phyloP scores from a whole-genome alignment of 371 early-diverging fungal species.

The Mortierella sp. region DNA sequence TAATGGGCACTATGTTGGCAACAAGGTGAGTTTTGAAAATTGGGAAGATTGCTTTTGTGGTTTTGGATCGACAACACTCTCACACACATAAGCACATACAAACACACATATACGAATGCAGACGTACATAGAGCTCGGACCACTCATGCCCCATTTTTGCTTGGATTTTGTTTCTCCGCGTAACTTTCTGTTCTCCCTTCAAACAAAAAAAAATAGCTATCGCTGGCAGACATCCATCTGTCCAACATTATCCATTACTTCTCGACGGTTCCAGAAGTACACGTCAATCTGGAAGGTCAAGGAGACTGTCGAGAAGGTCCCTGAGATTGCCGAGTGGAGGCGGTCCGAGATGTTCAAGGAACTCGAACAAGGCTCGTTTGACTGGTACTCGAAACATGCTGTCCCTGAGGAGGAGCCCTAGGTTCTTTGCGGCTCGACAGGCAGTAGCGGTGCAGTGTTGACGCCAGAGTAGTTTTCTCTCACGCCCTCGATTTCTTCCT shows the following conservation, averaged over 20 bases:
- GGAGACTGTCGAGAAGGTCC: constrained; percentile 30
- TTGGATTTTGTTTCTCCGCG: too few relatives aligned
- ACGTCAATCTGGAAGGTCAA: constrained; percentile 35
- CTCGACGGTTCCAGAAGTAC: constrained; percentile 15
- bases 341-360: constrained; percentile 16
- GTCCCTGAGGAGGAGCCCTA: constrained; percentile 20
- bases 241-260: constrained; percentile 32
- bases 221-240: constrained; percentile 44
- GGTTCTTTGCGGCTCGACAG: too few relatives aligned
- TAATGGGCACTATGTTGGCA: constrained; percentile 48
- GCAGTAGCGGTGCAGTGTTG: not conserved
- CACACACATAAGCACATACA: too few relatives aligned
- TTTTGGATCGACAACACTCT: too few relatives aligned
- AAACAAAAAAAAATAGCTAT: constrained; percentile 23
- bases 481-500: too few relatives aligned
- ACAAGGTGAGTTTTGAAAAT: constrained; percentile 23
- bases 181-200: not conserved
- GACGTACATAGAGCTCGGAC: too few relatives aligned
- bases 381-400: not conserved
- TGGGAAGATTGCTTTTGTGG: too few relatives aligned
- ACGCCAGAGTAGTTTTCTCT: not conserved
- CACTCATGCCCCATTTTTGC: not conserved
- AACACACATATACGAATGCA: too few relatives aligned
- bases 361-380: constrained; percentile 10
- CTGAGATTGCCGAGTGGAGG: constrained; percentile 34